Evolutionary conservation across 2,329 filamentous ascomycete genomes (phyloP).

Genomic region (Tolypocladium cylindrosporum): DNA sequence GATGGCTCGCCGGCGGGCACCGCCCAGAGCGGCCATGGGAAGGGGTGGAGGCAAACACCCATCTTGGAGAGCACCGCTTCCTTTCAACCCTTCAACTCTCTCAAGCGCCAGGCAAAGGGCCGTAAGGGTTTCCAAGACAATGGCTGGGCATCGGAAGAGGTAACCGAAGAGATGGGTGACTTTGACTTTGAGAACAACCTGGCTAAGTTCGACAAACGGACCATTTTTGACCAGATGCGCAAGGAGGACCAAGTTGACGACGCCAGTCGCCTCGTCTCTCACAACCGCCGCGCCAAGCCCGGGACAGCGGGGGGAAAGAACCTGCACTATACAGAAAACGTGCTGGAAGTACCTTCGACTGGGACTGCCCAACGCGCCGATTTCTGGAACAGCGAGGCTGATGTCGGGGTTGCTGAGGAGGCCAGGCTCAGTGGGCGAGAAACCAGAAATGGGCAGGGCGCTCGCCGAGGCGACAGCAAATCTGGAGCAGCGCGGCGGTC

Average conservation of each 20-base stretch:
- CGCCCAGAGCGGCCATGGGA: conserved; percentile 28
- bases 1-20: conserved; percentile 13
- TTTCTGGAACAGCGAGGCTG: conserved; percentile 68
- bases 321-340: conserved; percentile 83
- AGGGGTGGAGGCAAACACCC: conserved; percentile 50
- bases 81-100: conserved; percentile 51
- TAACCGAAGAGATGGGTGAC: conserved; percentile 87
- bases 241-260: conserved; percentile 85
- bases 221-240: conserved; percentile 83
- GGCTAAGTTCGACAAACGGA: conserved; percentile 89
- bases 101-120: conserved; percentile 46
- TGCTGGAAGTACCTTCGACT: conserved; percentile 53
- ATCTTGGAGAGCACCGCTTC: conserved; percentile 50
- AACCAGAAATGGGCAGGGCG: conserved; percentile 38
- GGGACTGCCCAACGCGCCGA: conserved; percentile 32
- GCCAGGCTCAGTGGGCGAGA: conserved; percentile 41
- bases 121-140: conserved; percentile 46
- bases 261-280: conserved; percentile 78
- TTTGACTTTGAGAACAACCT: conserved; percentile 88
- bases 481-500: conserved; percentile 37
- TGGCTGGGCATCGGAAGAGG: conserved; percentile 93
- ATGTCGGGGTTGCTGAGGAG: conserved; percentile 41
- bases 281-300: conserved; percentile 64
- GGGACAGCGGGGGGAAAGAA: conserved; percentile 79
- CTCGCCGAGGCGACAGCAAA: conserved; percentile 43